Percentiles rank a stretch among this genome's conserved stretches.
phyloP scores from a whole-genome alignment of 1,139 yeast species.

The Yarrowia galli region DNA sequence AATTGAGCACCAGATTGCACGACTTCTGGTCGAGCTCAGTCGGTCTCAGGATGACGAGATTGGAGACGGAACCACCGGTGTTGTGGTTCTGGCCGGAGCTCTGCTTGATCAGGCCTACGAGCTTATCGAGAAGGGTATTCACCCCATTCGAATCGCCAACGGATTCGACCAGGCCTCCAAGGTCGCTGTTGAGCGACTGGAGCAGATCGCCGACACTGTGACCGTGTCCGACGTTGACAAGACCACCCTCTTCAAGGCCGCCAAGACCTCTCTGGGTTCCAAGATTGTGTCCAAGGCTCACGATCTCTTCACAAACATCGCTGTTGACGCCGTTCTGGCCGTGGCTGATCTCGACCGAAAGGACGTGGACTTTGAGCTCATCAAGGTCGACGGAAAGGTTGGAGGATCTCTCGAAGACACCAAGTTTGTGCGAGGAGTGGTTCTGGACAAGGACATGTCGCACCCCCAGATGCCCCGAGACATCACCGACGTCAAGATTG shows the following conservation, averaged over 20 bases:
- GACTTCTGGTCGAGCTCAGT: constrained; percentile 89
- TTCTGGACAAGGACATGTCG: constrained; percentile 94
- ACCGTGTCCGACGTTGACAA: constrained; percentile 51
- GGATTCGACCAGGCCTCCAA: constrained; percentile 98
- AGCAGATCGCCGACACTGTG: constrained; percentile 71
- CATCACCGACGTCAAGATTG: constrained; percentile 82
- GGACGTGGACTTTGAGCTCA: constrained; percentile 96
- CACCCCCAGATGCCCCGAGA: constrained; percentile 97
- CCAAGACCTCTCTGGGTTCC: constrained; percentile 93
- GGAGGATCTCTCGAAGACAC: constrained; percentile 95
- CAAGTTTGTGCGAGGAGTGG: constrained; percentile 83
- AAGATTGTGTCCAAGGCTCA: constrained; percentile 95
- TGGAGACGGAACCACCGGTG: constrained; percentile 99
- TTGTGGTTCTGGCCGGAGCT: constrained; percentile 95
- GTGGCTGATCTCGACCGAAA: constrained; percentile 92
- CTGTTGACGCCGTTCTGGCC: constrained; percentile 92
- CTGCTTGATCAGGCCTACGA: constrained; percentile 93
- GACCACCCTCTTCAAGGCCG: constrained; percentile 77
- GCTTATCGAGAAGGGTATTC: constrained; percentile 94
- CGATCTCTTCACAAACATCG: constrained; percentile 93
- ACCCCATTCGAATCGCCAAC: constrained; percentile 95
- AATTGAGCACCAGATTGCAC: constrained; percentile 94
- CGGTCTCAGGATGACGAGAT: constrained; percentile 98
- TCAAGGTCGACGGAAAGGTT: constrained; percentile 92
- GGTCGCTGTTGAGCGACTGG: constrained; percentile 80